Evolutionary conservation across 208 protist genomes (phyloP), one percentile per base, ranked within the genome.

Genomic region (Acanthamoeba culbertsoni): DNA sequence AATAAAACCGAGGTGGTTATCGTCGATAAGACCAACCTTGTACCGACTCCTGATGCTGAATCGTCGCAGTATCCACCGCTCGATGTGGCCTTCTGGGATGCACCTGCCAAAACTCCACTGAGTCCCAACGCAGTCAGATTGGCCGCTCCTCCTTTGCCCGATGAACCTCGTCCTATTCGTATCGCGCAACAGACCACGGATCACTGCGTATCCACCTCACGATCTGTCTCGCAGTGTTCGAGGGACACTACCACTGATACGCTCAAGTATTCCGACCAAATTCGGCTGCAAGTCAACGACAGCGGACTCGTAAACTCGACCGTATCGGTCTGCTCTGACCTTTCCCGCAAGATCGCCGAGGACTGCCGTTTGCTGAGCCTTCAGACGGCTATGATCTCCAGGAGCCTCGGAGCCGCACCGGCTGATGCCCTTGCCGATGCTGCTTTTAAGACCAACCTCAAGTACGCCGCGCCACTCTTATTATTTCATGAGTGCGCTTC

Each of bases 321-420:
- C 31, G 79, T 46, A 26, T 2, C 71, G 1, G 48, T 89, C 79
- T 89, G 79, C 79, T 89, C 79, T 35, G 55, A 59, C 18, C 55
- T 89, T 23, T 89, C 79, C 26, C 55, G 51, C n/a, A n/a, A 89
- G 51, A 89, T 89, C 55, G 79, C 79, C 51, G 51, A 89, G 51
- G 51, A 89, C 35, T 89, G 79, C 51, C 46, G 79, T 33, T 28
- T 68, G 51, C 79, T 89, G 33, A 68, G 79, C 51, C 79, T 59
- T 4, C 46, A 65, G 55, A 89, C 79, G 31, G 45, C 79, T n/a
- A 51, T 65, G 79, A 59, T 89, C 23, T 89, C 51, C 31, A 42
- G 79, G 31, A 20, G 8, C 10, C 79, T 89, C 79, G 71, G 42
- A 23, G 71, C 71, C n/a, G 71, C 46, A 31, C 71, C 28, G 23